These are phyloP conservation scores for Corallochytrium limacisporum DNA, from an alignment of 78 protist genomes.

Conservation along the genomic window DNA sequence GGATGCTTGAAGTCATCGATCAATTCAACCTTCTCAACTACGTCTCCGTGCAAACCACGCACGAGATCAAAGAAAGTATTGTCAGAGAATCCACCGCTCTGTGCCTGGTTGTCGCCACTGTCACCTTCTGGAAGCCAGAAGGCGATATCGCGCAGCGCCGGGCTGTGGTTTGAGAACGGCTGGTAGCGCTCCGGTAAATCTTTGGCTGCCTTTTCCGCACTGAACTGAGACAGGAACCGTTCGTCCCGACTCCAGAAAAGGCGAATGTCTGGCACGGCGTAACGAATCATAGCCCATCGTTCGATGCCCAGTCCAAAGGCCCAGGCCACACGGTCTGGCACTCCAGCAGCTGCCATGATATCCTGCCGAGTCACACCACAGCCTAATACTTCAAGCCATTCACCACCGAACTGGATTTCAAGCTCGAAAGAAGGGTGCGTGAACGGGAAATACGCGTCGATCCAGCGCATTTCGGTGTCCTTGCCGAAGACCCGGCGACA, in stretches of 20 bases:
- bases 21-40: slow-evolving; percentile 52
- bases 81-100: slow-evolving; percentile 29
- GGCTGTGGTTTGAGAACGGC: slow-evolving; percentile 52
- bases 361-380: slow-evolving; percentile 65
- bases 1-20: slow-evolving; percentile 59
- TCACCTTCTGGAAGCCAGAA: slow-evolving; percentile 73
- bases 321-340: slow-evolving; percentile 51
- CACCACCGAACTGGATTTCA: slow-evolving; percentile 54
- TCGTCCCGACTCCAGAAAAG: slow-evolving; percentile 78
- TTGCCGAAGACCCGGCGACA: slow-evolving; percentile 24
- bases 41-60: slow-evolving; percentile 61
- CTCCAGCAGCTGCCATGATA: slow-evolving; percentile 21
- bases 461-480: slow-evolving; percentile 47
- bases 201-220: slow-evolving; percentile 19
- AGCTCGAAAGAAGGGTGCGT: slow-evolving; percentile 73
- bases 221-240: slow-evolving; percentile 63
- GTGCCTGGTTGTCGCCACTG: too few relatives aligned
- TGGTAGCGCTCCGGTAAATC: not conserved
- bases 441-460: slow-evolving; percentile 78
- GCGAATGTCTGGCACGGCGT: slow-evolving; percentile 81
- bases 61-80: slow-evolving; percentile 58
- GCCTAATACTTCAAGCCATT: slow-evolving; percentile 73
- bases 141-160: slow-evolving; percentile 47
- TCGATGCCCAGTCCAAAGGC: slow-evolving; percentile 89
- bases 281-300: slow-evolving; percentile 79